Evolutionary conservation across 1,139 yeast species (phyloP).

Genomic region (Pichia sp.): DNA sequence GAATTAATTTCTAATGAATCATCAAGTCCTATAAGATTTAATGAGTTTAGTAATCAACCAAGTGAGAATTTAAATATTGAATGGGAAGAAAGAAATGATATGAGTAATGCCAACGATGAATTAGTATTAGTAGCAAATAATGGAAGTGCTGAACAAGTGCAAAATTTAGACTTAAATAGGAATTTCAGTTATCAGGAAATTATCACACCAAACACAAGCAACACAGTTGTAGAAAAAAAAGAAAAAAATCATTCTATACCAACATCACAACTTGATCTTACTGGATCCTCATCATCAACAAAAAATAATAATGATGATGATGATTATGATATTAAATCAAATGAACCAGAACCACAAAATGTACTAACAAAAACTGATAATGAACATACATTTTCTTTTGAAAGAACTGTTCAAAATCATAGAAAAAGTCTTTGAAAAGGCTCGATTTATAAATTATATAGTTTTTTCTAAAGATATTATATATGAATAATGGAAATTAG

Average conservation of each 20-base stretch:
- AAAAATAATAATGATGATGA: not conserved
- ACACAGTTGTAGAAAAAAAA: not conserved
- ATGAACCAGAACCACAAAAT: not conserved
- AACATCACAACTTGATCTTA: not conserved
- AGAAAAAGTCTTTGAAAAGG: not conserved
- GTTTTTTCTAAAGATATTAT: too few relatives aligned
- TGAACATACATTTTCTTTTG: too few relatives aligned
- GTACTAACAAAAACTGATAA: not conserved
- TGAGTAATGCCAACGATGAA: not conserved
- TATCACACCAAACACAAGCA: not conserved
- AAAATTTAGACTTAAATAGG: not conserved
- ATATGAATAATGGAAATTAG: too few relatives aligned
- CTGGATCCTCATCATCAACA: not conserved
- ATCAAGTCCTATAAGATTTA: not conserved
- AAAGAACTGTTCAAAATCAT: too few relatives aligned
- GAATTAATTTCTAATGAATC: not conserved
- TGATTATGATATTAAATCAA: not conserved
- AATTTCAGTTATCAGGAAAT: not conserved
- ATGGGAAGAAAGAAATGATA: not conserved
- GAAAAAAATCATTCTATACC: not conserved
- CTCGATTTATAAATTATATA: too few relatives aligned
- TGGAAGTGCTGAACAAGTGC: not conserved
- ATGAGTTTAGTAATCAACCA: not conserved
- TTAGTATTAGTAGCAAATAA: not conserved
- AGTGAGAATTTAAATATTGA: not conserved